Base-by-base conservation (phyloP, 1,139 yeast species). In the Lodderomyces parapsilosis region DNA sequence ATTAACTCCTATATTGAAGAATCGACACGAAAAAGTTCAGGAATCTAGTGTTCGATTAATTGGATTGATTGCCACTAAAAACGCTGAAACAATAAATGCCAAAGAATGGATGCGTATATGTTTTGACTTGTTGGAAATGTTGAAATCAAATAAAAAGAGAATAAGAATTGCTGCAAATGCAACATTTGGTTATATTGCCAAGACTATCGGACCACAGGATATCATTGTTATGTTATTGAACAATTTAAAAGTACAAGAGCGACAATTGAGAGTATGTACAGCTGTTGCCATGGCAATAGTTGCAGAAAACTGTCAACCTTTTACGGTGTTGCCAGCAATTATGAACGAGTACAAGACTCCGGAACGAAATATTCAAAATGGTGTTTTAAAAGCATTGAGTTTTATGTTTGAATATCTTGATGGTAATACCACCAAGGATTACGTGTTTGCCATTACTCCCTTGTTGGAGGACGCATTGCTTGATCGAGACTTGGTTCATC, bases 281-380 rank as follows among this genome's bases (percentile, higher is more conserved):
- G 97, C 99, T 1, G 98, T 94, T 35, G 99, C 99, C 0, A 88
- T 94, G 53, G 99, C 96, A 30, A 91, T 94, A 55, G 96, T 94
- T 11, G 98, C 99, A 0, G 95, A 91, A 45, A 82, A 86, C 0
- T 93, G 99, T 65, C 81, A 88, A 0, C 97, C 99, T 0, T 93
- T 88, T 62, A 88, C 98, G 0, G 96, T 93, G 0, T 64, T 94
- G n/a, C 99, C 99, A 0, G 96, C 96, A 0, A 69, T 94, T 37
- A 88, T 94, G 96, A 91, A 93, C 60, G 99, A 93, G 60, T 94
- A 93, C 58, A 75, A 95, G 43, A 86, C 87, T 4, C 97, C 96
- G 0, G 98, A 93, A 51, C 81, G 84, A 45, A 91, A 91, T 57
- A 97, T 93, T 6, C 98, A 93, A 59, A 93, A 93, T 60, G 99